Base-by-base conservation (phyloP, 1,284 basidiomycete genomes). In the Austroboletus niveus region DNA sequence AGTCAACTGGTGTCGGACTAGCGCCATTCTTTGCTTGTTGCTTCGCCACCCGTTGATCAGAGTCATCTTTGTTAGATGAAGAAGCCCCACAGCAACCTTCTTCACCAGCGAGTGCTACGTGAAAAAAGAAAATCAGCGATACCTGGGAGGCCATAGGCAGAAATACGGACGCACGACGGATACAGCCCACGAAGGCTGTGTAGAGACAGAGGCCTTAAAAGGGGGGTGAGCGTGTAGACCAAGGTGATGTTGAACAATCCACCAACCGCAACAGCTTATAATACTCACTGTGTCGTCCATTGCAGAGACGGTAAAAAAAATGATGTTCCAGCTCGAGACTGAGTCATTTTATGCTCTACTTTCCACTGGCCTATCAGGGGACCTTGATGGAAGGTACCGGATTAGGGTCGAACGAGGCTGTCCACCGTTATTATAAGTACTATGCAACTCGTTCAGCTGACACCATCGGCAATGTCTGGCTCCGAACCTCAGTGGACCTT, bases 11-110 rank as follows among this genome's bases (percentile, higher is more conserved):
- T 39, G 45, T 40, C 24, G 49, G 36, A 29, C 42, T 34, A 41
- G 50, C 43, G 10, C 42, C 46, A 17, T 54, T 52, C 39, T 51
- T 61, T 42, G 56, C 56, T 46, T 52, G 63, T 17, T 61, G 56
- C 48, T 47, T 57, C 42, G 53, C 67, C 52, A 68, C 14, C 31
- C 54, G 64, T 40, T 69, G 67, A 32, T 71, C 68, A 46, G 69
- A 62, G 47, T 58, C 54, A 39, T 71, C 65, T 11, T 58, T 29
- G 48, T 71, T 40, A 49, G 70, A 70, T 27, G 63, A 62, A 12
- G 58, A 56, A 20, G 34, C 12, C 12, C 34, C 34, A 7, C 34
- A 11, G 10, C 67, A 70, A 42, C 64, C 66, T 17, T 20, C 38
- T 22, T 38, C 43, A 22, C 58, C 52, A 20, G 60, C 49, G 27